These are phyloP conservation scores for Termitomyces sp. DNA, from an alignment of 768 basidiomycete genomes.

Conservation along the genomic window DNA sequence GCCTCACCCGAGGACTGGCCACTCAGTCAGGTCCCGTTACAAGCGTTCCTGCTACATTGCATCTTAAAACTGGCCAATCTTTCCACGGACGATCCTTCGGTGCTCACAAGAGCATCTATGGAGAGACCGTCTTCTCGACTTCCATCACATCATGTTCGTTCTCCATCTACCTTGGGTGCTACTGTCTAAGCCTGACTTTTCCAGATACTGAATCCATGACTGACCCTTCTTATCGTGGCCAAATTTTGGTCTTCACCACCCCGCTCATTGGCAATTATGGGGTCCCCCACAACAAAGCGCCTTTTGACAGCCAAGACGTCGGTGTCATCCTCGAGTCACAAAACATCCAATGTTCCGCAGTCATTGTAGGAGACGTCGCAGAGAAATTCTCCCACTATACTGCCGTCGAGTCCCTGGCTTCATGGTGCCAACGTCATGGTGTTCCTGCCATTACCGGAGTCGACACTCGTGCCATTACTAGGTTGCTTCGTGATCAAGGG, in stretches of 20 bases:
- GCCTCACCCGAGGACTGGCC: slow-evolving; percentile 55
- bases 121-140: slow-evolving; percentile 98
- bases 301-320: slow-evolving; percentile 68
- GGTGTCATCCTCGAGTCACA: slow-evolving; percentile 87
- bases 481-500: slow-evolving; percentile 90
- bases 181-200: slow-evolving; percentile 5
- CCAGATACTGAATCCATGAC: slow-evolving; percentile 99
- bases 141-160: slow-evolving; percentile 94
- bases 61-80: slow-evolving; percentile 91
- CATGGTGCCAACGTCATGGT: slow-evolving; percentile 88
- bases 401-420: slow-evolving; percentile 86
- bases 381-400: slow-evolving; percentile 93
- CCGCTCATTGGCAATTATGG: slow-evolving; percentile 99
- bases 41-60: slow-evolving; percentile 72
- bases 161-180: not conserved
- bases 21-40: slow-evolving; percentile 50
- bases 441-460: slow-evolving; percentile 95
- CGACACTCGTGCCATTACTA: slow-evolving; percentile 95
- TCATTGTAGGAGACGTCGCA: slow-evolving; percentile 92
- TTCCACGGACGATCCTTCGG: slow-evolving; percentile 91
- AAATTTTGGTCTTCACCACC: slow-evolving; percentile 97
- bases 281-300: slow-evolving; percentile 76
- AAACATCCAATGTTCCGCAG: slow-evolving; percentile 84
- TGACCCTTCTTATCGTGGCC: slow-evolving; percentile 96
- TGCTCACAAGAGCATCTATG: slow-evolving; percentile 78